A percentile compares a stretch with the other conserved stretches of the same genome.
Evolutionary conservation across 257 asterid genomes (phyloP).

Genomic region (Craterostigma plantagineum): DNA sequence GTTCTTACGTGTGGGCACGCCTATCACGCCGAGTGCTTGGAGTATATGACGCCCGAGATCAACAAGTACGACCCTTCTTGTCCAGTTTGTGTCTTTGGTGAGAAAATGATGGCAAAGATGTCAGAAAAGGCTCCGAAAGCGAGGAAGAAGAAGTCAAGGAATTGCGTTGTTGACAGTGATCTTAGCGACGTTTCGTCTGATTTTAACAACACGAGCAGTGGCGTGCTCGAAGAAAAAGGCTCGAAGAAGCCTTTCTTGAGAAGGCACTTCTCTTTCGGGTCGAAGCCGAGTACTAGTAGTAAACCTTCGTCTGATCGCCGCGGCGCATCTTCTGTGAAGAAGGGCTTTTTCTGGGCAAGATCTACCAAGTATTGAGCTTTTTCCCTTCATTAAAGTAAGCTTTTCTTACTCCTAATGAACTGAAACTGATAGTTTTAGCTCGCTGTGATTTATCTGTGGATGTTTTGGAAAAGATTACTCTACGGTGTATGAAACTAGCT

Average conservation of each 20-base stretch:
- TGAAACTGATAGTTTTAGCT: too few relatives aligned
- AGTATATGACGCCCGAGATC: constrained; percentile 41
- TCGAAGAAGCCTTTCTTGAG: constrained; percentile 24
- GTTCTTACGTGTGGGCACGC: constrained; percentile 50
- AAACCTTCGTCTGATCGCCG: constrained; percentile 12
- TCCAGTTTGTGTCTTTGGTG: constrained; percentile 55
- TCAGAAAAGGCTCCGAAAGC: constrained; percentile 46
- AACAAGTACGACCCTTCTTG: constrained; percentile 49
- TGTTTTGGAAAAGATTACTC: too few relatives aligned
- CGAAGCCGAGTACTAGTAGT: constrained; percentile 10
- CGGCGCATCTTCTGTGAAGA: constrained; percentile 25
- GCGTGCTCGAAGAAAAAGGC: constrained; percentile 20
- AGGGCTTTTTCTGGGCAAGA: constrained; percentile 49
- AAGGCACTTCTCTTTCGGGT: constrained; percentile 41
- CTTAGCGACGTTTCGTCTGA: constrained; percentile 18
- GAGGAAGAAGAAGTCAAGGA: constrained; percentile 27
- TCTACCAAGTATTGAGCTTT: constrained; percentile 34
- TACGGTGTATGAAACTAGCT: too few relatives aligned
- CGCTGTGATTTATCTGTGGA: too few relatives aligned
- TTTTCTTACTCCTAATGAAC: too few relatives aligned
- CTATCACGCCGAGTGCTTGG: constrained; percentile 62
- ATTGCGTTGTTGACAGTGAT: constrained; percentile 27
- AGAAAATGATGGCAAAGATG: constrained; percentile 37
- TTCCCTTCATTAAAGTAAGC: neutral
- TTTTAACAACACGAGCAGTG: constrained; percentile 24